Conservation (phyloP, 257 asterid genomes). For the Petrea volubilis region DNA sequence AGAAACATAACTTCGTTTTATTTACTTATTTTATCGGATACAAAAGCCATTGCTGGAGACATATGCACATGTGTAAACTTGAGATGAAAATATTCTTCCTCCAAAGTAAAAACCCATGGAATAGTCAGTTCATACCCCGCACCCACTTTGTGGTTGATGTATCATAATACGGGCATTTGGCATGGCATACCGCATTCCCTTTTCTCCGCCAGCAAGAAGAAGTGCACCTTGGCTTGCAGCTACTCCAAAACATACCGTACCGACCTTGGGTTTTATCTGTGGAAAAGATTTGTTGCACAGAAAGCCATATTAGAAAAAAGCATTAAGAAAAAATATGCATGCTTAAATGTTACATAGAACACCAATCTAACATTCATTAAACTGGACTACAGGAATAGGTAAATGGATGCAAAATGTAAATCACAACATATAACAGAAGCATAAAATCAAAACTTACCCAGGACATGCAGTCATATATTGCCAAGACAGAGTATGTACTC, state of each 20-base stretch:
- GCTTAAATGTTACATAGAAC: not conserved
- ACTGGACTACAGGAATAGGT: conserved; percentile 13
- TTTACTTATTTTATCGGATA: not conserved
- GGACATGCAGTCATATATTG: conserved; percentile 98
- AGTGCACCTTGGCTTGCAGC: conserved; percentile 97
- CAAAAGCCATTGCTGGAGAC: not conserved
- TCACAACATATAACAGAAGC: conserved; percentile 7
- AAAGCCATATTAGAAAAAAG: conserved; percentile 9
- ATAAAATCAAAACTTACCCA: conserved; percentile 65
- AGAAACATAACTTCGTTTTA: not conserved
- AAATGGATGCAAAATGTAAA: conserved; percentile 9
- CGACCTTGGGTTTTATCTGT: conserved; percentile 97
- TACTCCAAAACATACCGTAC: conserved; percentile 93
- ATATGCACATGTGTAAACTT: not conserved
- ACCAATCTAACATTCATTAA: conserved; percentile 17
- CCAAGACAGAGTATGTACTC: conserved; percentile 84
- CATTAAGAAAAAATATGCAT: conserved; percentile 12
- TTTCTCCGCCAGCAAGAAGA: conserved; percentile 98
- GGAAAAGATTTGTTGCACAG: conserved; percentile 15
- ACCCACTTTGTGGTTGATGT: conserved; percentile 93
- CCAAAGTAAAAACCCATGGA: not conserved
- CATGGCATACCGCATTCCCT: conserved; percentile 98
- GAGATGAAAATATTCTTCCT: conserved; percentile 12
- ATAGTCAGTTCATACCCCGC: conserved; percentile 67
- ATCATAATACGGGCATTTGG: conserved; percentile 98